Percentiles rank a stretch among this genome's conserved stretches.
phyloP scores from a whole-genome alignment of 306 rosid species.

The Quercus glauca region DNA sequence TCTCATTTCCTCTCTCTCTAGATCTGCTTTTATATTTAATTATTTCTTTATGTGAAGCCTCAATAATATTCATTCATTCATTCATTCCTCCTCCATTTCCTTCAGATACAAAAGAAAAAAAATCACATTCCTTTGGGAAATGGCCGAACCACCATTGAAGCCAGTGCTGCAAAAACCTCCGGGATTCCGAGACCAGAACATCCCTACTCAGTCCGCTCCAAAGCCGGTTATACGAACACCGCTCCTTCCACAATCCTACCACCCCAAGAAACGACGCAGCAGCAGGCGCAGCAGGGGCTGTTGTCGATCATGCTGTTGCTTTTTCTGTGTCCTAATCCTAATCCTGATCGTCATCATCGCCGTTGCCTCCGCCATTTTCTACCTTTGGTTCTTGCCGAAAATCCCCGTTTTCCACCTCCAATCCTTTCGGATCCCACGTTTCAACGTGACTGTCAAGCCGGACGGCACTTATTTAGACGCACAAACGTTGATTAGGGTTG shows the following conservation, averaged over 20 bases:
- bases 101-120: too few relatives aligned
- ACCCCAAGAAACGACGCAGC: constrained; percentile 24
- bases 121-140: background rate
- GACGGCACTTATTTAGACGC: constrained; percentile 54
- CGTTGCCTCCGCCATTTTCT: constrained; percentile 44
- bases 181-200: constrained; percentile 40
- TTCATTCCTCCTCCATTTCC: too few relatives aligned
- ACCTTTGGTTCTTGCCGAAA: constrained; percentile 51
- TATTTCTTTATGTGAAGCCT: too few relatives aligned
- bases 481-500: constrained; percentile 35
- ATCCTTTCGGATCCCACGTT: constrained; percentile 43
- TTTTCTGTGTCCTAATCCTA: constrained; percentile 36
- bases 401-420: constrained; percentile 54
- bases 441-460: constrained; percentile 37
- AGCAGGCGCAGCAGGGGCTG: constrained; percentile 32
- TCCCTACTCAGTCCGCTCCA: constrained; percentile 5
- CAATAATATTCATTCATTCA: too few relatives aligned
- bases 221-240: constrained; percentile 32
- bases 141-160: constrained; percentile 37
- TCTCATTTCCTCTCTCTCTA: too few relatives aligned
- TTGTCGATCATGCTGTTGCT: constrained; percentile 53
- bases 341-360: constrained; percentile 26
- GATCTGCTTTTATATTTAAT: too few relatives aligned
- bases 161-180: constrained; percentile 77
- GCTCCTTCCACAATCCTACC: constrained; percentile 40